Evolutionary conservation across 176 grass and related monocot genomes (phyloP).

Genomic region (Carex pumila): DNA sequence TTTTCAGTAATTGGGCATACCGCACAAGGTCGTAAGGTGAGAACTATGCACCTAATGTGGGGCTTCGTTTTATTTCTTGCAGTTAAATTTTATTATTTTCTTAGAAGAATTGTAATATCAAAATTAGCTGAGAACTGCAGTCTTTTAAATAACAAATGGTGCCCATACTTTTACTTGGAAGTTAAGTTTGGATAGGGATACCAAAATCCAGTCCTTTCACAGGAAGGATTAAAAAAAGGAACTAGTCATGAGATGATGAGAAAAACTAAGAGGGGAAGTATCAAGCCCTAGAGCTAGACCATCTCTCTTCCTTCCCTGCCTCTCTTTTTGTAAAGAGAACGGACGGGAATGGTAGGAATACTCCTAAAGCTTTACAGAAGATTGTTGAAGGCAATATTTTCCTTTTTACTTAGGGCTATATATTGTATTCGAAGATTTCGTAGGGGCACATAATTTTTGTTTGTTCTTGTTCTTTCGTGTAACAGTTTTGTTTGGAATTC

Average conservation of each 20-base stretch:
- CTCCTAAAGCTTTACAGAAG: not conserved
- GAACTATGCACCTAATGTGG: slow-evolving; percentile 2
- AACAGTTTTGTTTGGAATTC: not conserved
- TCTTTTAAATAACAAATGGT: not conserved
- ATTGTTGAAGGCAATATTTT: not conserved
- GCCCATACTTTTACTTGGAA: not conserved
- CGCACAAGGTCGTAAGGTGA: slow-evolving; percentile 69
- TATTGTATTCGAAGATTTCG: not conserved
- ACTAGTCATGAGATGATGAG: not conserved
- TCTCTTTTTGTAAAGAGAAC: not conserved
- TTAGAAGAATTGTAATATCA: not conserved
- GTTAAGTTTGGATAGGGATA: not conserved
- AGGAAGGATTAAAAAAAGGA: not conserved
- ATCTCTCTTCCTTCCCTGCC: not conserved
- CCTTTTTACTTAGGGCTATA: not conserved
- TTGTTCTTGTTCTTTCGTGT: not conserved
- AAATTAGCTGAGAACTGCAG: not conserved
- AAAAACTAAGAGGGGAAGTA: not conserved
- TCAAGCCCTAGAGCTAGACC: not conserved
- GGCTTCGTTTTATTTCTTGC: not conserved
- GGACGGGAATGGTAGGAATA: not conserved
- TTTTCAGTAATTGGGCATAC: slow-evolving; percentile 61
- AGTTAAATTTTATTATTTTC: not conserved
- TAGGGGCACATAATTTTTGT: not conserved
- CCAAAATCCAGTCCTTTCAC: not conserved